Evolutionary conservation across 1,284 basidiomycete genomes (phyloP), one percentile per base, ranked within the genome.

Genomic region (Mycena sp.): DNA sequence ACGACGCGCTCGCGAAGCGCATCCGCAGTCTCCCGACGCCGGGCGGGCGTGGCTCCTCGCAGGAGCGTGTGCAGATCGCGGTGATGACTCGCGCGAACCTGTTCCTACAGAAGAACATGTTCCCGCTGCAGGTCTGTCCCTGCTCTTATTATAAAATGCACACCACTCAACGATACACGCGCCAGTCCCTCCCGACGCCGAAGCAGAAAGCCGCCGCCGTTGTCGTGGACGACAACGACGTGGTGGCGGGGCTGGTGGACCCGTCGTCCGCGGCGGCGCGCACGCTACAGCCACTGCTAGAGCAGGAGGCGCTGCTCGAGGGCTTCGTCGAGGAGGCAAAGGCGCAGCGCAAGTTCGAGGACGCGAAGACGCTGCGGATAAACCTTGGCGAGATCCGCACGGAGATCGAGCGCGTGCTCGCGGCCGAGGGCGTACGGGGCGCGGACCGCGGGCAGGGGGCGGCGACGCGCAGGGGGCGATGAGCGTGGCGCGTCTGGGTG

Each of bases 81-180:
- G 90, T 99, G 21, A 83, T 90, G 63, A 86, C 87, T 1, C 84
- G 92, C 1, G 93, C 95, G 0, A 93, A 87, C 58, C 58, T 89
- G 19, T 98, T 97, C 75, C 80, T 99, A 69, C 91, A 95, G 72
- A 93, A 92, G 73, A 90, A 98, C 68, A 93, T 96, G 90, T 89
- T 93, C 68, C 87, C 92, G 17, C 81, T 95, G 3, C 89, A 93
- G 81, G 91, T 87, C 65, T 38, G 80, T 72, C 29, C 30, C 28
- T 10, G 7, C 32, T 35, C 32, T 35, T 14, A 14, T 35, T 26
- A n/a, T n/a, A n/a, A n/a, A n/a, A n/a, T n/a, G n/a, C n/a, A n/a
- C n/a, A n/a, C n/a, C n/a, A n/a, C n/a, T n/a, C 52, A 28, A 28
- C 37, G 38, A 53, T 58, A 62, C 49, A 25, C 29, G 62, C 54